Conservation (phyloP, 805 yeast genomes). For the Myxozyma mucilagina region DNA sequence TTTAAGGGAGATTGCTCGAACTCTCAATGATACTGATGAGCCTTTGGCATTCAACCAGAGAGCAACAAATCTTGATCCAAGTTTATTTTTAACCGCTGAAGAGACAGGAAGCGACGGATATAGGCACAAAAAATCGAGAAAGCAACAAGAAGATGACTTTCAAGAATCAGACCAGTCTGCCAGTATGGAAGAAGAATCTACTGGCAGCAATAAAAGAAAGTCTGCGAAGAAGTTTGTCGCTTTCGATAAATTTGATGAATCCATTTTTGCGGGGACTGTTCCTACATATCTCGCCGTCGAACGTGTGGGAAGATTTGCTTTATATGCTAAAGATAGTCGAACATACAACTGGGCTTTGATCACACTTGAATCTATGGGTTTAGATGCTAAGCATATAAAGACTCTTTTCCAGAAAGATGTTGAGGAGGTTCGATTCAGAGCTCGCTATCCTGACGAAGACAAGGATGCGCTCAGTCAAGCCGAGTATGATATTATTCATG, state of each 20-base stretch:
- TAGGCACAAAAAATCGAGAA: background rate
- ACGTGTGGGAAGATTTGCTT: constrained; percentile 13
- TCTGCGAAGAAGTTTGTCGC: background rate
- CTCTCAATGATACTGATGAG: background rate
- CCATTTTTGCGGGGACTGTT: constrained; percentile 4
- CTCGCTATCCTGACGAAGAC: background rate
- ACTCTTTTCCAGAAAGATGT: constrained; percentile 1
- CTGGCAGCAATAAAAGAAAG: background rate
- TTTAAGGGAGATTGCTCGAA: background rate
- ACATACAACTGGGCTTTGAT: constrained; percentile 21
- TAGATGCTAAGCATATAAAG: constrained; percentile 13
- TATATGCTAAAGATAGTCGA: constrained; percentile 8
- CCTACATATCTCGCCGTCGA: constrained; percentile 7
- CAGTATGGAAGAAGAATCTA: background rate
- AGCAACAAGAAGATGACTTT: background rate
- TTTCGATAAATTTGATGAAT: constrained; percentile 1
- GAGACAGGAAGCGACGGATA: background rate
- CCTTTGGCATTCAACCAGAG: background rate
- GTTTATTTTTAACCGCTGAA: background rate
- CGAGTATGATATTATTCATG: background rate
- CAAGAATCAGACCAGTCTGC: background rate
- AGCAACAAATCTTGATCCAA: background rate
- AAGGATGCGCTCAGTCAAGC: background rate
- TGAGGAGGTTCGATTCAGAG: background rate
- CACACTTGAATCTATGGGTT: constrained; percentile 22